These are phyloP conservation scores for Apiosordaria backusii DNA, from an alignment of 495 filamentous ascomycete genomes.

Conservation along the genomic window DNA sequence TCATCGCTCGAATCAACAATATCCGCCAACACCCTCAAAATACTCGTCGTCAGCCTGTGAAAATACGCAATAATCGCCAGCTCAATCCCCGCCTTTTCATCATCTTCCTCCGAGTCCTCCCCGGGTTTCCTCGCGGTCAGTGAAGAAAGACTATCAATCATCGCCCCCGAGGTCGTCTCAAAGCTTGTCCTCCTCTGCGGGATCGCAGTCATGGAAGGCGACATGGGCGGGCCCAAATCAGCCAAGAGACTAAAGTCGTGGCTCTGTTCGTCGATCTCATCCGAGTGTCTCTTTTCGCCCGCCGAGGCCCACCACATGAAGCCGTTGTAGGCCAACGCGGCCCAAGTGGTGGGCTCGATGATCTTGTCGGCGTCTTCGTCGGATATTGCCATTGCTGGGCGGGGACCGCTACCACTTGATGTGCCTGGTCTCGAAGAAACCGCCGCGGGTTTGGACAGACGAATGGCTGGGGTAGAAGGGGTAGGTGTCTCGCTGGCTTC, in stretches of 20 bases:
- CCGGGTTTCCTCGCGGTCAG: constrained; percentile 29
- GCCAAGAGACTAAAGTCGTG: constrained; percentile 47
- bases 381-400: constrained; percentile 19
- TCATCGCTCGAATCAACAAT: constrained; percentile 59
- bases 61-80: constrained; percentile 88
- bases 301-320: constrained; percentile 99
- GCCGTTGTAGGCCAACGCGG: constrained; percentile 79
- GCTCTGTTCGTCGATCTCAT: constrained; percentile 47
- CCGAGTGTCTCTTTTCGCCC: constrained; percentile 68
- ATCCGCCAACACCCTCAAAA: constrained; percentile 66
- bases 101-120: constrained; percentile 20
- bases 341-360: constrained; percentile 81
- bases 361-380: constrained; percentile 50
- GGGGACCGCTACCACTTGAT: background rate
- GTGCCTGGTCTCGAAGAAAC: constrained; percentile 28
- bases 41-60: constrained; percentile 72
- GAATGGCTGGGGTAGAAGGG: constrained; percentile 24
- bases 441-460: constrained; percentile 21
- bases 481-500: constrained; percentile 23
- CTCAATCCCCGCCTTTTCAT: constrained; percentile 47
- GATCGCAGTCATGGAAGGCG: constrained; percentile 7
- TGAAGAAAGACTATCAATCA: constrained; percentile 39
- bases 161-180: constrained; percentile 15
- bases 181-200: constrained; percentile 29
- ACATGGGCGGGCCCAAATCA: constrained; percentile 38